phyloP scores from a whole-genome alignment of 1,284 basidiomycete species.

The Cryptococcus sp. region DNA sequence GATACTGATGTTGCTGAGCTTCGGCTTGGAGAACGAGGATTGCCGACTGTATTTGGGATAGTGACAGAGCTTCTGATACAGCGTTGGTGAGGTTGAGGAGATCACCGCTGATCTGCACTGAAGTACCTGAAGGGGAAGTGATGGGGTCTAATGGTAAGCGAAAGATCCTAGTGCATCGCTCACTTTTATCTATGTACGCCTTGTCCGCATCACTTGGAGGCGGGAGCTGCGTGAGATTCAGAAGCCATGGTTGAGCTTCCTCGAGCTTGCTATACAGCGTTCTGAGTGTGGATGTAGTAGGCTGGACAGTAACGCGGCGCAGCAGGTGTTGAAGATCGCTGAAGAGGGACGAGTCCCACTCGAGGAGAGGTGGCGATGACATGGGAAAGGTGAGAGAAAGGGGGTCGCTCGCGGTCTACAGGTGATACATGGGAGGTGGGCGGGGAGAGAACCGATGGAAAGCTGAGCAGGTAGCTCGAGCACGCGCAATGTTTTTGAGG shows the following conservation, averaged over 20 bases:
- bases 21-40: slow-evolving; percentile 42
- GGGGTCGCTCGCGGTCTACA: too few relatives aligned
- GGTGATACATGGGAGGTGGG: too few relatives aligned
- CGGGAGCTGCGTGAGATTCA: slow-evolving; percentile 39
- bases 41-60: slow-evolving; percentile 44
- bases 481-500: too few relatives aligned
- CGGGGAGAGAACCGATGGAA: too few relatives aligned
- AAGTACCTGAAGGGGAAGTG: slow-evolving; percentile 30
- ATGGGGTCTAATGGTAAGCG: slow-evolving; percentile 25
- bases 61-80: slow-evolving; percentile 32
- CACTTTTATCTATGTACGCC: slow-evolving; percentile 38
- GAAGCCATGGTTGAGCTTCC: slow-evolving; percentile 46
- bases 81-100: slow-evolving; percentile 35
- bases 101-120: slow-evolving; percentile 39
- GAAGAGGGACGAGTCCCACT: slow-evolving; percentile 48
- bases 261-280: slow-evolving; percentile 38
- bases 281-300: slow-evolving; percentile 41
- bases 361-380: slow-evolving; percentile 31
- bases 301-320: slow-evolving; percentile 34
- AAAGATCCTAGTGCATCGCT: slow-evolving; percentile 8
- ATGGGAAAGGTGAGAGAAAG: slow-evolving; percentile 7
- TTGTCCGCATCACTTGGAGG: slow-evolving; percentile 40
- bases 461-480: too few relatives aligned
- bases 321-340: slow-evolving; percentile 43
- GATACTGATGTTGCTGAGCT: slow-evolving; percentile 33